Conservation (phyloP, 1,139 yeast species). For the Saccharomycopsis phalli region DNA sequence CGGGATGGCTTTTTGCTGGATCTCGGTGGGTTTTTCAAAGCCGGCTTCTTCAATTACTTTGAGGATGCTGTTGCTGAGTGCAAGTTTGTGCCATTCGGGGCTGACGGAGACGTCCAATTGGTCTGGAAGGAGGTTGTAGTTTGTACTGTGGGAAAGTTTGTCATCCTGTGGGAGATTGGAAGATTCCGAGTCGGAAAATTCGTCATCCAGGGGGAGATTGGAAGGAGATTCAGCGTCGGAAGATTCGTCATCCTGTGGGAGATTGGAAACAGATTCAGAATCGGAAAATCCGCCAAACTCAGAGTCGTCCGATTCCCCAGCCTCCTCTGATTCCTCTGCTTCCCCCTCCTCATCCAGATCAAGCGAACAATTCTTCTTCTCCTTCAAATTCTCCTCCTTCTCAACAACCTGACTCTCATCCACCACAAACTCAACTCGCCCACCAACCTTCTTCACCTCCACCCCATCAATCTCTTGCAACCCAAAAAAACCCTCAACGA, state of each 20-base stretch:
- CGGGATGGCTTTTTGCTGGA: conserved; percentile 75
- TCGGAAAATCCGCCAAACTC: conserved; percentile 19
- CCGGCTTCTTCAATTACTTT: conserved; percentile 52
- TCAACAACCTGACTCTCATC: conserved; percentile 30
- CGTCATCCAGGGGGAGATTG: no score
- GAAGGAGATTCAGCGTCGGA: no score
- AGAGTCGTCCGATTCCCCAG: conserved; percentile 18
- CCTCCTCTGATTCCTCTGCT: conserved; percentile 21
- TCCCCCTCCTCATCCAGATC: conserved; percentile 22
- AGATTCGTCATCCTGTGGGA: not conserved
- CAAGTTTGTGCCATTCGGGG: conserved; percentile 21
- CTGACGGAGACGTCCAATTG: conserved; percentile 6
- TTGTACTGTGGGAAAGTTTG: no score
- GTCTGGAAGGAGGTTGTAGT: no score
- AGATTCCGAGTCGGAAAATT: not conserved
- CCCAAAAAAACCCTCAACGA: conserved; percentile 85
- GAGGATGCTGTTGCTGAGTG: conserved; percentile 35
- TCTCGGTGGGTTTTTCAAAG: conserved; percentile 69
- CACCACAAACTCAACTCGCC: conserved; percentile 54
- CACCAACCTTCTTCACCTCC: conserved; percentile 60
- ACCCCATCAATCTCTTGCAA: conserved; percentile 93
- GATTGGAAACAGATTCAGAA: conserved; percentile 15
- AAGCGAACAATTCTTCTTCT: conserved; percentile 24
- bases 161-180: not conserved
- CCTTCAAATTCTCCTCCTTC: conserved; percentile 22